Base-by-base conservation (phyloP, 2,329 filamentous ascomycete genomes). In the Trichoderma koningii region DNA sequence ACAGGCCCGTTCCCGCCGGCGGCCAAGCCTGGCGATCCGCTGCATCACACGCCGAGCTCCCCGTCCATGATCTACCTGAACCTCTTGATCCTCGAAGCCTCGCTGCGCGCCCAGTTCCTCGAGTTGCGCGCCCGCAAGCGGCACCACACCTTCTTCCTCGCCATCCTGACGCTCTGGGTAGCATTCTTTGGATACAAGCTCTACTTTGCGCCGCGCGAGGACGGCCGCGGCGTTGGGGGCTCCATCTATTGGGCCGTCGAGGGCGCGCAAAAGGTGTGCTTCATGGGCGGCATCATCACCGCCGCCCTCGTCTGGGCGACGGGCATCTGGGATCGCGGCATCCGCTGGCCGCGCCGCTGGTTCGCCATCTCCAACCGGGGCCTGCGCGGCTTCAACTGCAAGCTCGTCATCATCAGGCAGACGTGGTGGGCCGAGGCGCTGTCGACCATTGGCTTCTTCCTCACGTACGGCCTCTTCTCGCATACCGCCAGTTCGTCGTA, bases 51-150 rank as follows among this genome's bases (percentile, higher is more conserved):
- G 17, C 93, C 93, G n/a, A 94, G 91, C 74, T 92, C 92, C 17
- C 93, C 93, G 52, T 92, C 92, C 63, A 95, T 97, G 82, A 97
- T 99, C 74, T 99, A 99, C 80, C 88, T 99, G 72, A 99, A 99
- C 78, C 89, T 99, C 26, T 86, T 99, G 66, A 96, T 99, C 72
- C 91, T 99, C 77, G 95, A 99, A 77, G 93, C 92, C 55, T 97
- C 93, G 5, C 83, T 99, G 42, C 92, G 95, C 69, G 89, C 92
- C 26, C 95, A 99, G 73, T 98, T 96, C 78, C 87, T 99, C 64
- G 91, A 93, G 68, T 85, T 98, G 51, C 91, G 94, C 66, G 91
- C 93, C 53, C 89, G 95, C 48, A 86, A 93, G 55, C 89, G 95
- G 17, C 92, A 97, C 72, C 94, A 99, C 77, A 93, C 92, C 2